Conservation (phyloP, 192 early-diverging fungal species). For the Backusella tarrabulga region DNA sequence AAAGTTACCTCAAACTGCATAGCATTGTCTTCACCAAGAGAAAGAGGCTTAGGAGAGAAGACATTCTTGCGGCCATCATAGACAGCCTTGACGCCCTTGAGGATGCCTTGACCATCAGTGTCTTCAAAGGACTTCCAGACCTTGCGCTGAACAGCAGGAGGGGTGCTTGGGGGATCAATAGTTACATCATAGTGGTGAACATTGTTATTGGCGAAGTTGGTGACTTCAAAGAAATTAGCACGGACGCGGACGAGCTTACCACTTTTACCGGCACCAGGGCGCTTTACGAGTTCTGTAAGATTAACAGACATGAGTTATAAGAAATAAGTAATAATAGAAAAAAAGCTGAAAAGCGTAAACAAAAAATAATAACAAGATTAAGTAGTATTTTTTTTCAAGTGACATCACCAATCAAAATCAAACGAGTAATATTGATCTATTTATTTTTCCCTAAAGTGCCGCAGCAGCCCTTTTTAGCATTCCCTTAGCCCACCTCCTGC, state of each 20-base stretch:
- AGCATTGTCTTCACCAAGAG: constrained; percentile 57
- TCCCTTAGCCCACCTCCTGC: neutral
- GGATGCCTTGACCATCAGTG: constrained; percentile 44
- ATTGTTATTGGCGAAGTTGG: constrained; percentile 55
- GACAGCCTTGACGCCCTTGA: constrained; percentile 64
- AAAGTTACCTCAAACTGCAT: constrained; percentile 58
- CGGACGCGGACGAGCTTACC: constrained; percentile 48
- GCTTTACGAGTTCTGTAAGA: constrained; percentile 44
- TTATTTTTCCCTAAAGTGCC: too few relatives aligned
- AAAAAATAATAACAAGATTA: constrained; percentile 9
- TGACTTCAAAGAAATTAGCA: constrained; percentile 81
- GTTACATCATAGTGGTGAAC: constrained; percentile 91
- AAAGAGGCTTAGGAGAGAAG: constrained; percentile 57
- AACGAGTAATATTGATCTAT: neutral
- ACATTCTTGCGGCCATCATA: constrained; percentile 86
- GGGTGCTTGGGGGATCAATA: constrained; percentile 58
- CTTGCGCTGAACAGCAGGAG: constrained; percentile 69
- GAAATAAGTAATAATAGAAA: neutral
- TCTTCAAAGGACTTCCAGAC: constrained; percentile 69
- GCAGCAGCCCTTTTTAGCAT: neutral
- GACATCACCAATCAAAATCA: neutral
- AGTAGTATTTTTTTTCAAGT: neutral
- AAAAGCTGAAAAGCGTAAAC: constrained; percentile 13
- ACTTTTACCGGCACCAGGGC: constrained; percentile 42
- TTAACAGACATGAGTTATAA: constrained; percentile 12